phyloP scores from a whole-genome alignment of 805 yeast genomes.

The Candida broadrunensis region DNA sequence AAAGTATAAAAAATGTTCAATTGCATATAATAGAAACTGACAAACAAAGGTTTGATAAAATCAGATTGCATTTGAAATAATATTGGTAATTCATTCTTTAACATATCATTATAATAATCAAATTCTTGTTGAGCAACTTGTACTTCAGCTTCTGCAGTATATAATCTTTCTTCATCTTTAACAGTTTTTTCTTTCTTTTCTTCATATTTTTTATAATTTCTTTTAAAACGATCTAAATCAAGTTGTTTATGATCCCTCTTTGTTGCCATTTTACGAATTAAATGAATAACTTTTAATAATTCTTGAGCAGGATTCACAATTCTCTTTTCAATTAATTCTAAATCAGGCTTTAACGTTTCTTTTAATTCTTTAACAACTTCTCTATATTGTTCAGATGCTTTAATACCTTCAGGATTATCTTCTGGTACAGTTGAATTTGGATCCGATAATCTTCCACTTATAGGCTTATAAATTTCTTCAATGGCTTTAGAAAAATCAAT shows the following conservation, averaged over 20 bases:
- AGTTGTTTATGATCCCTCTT: constrained; percentile 95
- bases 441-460: constrained; percentile 87
- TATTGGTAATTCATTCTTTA: constrained; percentile 85
- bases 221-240: constrained; percentile 84
- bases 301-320: constrained; percentile 92
- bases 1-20: constrained; percentile 93
- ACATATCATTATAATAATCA: constrained; percentile 92
- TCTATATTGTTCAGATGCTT: constrained; percentile 89
- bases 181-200: constrained; percentile 78
- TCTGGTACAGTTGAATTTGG: constrained; percentile 84
- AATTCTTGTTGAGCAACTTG: constrained; percentile 92
- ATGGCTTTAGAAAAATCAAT: constrained; percentile 93
- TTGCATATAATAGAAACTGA: constrained; percentile 95
- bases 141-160: constrained; percentile 84
- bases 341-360: constrained; percentile 83
- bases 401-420: constrained; percentile 95
- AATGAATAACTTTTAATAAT: constrained; percentile 72
- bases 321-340: constrained; percentile 86
- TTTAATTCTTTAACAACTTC: constrained; percentile 85
- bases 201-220: constrained; percentile 67
- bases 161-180: constrained; percentile 89
- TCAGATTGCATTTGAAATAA: constrained; percentile 87
- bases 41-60: constrained; percentile 90
- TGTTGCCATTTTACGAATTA: constrained; percentile 88
- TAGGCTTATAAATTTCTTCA: constrained; percentile 95